Percentiles rank a stretch among this genome's conserved stretches.
phyloP scores from a whole-genome alignment of 129 eudicot species.

The Centella asiatica region DNA sequence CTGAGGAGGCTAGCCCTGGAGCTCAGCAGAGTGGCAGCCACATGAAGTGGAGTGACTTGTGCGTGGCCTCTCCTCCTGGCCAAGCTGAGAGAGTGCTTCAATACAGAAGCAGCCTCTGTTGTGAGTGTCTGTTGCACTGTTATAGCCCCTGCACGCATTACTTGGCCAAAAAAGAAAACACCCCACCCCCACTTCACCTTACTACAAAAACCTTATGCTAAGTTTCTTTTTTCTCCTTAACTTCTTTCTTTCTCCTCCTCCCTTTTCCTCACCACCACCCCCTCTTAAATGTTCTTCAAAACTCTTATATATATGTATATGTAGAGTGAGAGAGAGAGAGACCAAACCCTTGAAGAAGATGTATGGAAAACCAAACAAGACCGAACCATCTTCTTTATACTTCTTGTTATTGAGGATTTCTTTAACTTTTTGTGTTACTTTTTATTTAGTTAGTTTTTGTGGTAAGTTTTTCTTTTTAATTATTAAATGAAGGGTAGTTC shows the following conservation, averaged over 20 bases:
- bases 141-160: constrained; percentile 89
- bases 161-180: constrained; percentile 28
- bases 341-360: constrained; percentile 15
- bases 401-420: constrained; percentile 30
- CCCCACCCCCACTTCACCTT: constrained; percentile 66
- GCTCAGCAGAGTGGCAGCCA: constrained; percentile 71
- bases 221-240: constrained; percentile 2
- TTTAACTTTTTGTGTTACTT: constrained; percentile 27
- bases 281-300: neutral
- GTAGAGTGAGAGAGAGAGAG: constrained; percentile 10
- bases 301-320: neutral
- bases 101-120: constrained; percentile 86
- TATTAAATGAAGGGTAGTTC: too few relatives aligned
- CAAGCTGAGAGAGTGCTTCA: constrained; percentile 84
- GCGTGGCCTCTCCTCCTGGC: constrained; percentile 96
- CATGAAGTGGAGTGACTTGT: constrained; percentile 96
- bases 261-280: constrained; percentile 9
- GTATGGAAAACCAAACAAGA: constrained; percentile 25
- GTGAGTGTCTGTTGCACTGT: constrained; percentile 97
- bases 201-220: constrained; percentile 2
- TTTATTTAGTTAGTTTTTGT: constrained; percentile 6
- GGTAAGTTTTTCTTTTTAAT: neutral
- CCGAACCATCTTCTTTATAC: constrained; percentile 32
- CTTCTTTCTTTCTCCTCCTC: neutral
- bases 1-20: constrained; percentile 49